phyloP scores from a whole-genome alignment of 441 rosid species.

The Melastoma candidum region DNA sequence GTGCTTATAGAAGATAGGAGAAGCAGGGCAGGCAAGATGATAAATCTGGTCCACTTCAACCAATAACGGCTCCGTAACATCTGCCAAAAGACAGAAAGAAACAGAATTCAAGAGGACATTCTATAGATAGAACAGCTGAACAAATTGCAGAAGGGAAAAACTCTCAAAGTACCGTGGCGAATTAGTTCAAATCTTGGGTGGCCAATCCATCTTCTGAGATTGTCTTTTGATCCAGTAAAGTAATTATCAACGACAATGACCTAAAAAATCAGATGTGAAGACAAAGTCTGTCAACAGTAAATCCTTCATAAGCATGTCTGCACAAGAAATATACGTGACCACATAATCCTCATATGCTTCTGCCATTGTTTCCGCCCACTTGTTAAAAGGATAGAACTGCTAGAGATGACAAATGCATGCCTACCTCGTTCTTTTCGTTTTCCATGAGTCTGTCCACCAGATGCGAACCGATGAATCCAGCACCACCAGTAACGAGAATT shows the following conservation, averaged over 20 bases:
- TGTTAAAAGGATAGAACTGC: no score
- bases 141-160: background rate
- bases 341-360: no score
- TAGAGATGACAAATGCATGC: no score
- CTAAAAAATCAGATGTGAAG: background rate
- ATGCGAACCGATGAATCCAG: constrained; percentile 97
- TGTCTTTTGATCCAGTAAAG: constrained; percentile 7
- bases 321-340: background rate
- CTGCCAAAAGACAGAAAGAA: background rate
- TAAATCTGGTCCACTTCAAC: constrained; percentile 9
- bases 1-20: constrained; percentile 7
- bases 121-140: background rate
- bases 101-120: background rate
- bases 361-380: no score
- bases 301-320: background rate
- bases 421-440: constrained; percentile 41
- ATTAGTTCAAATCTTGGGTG: constrained; percentile 9
- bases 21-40: constrained; percentile 8
- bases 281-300: no score
- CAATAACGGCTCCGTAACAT: constrained; percentile 6
- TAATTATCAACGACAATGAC: constrained; percentile 6
- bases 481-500: constrained; percentile 94
- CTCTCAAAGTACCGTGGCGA: constrained; percentile 1
- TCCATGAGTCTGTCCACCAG: constrained; percentile 91
- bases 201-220: constrained; percentile 6